Evolutionary conservation across 2,329 filamentous ascomycete species (phyloP).

Genomic region (Polychaeton citri): DNA sequence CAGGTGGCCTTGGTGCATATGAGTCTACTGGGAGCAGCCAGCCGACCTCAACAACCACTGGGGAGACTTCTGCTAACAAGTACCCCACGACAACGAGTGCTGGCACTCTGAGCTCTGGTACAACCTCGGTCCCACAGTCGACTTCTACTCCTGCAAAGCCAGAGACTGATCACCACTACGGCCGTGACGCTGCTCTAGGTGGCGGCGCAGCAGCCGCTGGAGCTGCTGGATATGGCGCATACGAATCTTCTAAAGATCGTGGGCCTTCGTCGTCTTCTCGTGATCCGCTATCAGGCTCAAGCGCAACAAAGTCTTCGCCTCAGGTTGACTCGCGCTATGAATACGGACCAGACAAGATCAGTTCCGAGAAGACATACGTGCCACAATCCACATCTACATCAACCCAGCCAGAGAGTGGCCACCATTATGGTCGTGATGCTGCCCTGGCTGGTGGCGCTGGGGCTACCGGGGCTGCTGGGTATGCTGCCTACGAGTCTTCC

Average conservation of each 20-base stretch:
- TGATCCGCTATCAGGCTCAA: no score
- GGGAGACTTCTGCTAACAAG: no score
- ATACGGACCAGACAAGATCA: no score
- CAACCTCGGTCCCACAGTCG: not conserved
- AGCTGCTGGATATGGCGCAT: conserved; percentile 9
- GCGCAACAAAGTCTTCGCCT: no score
- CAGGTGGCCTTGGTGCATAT: not conserved
- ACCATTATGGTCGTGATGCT: conserved; percentile 21
- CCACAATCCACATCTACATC: not conserved
- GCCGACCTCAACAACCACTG: not conserved
- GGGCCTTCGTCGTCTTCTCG: no score
- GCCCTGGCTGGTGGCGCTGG: conserved; percentile 19
- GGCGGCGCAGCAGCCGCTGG: conserved; percentile 14
- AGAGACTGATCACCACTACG: conserved; percentile 8
- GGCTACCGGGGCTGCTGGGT: conserved; percentile 11
- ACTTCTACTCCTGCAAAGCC: conserved; percentile 1
- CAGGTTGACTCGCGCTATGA: no score
- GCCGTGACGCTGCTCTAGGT: conserved; percentile 14
- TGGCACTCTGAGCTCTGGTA: no score
- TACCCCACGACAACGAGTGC: no score
- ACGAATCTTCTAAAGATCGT: not conserved
- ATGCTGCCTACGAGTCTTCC: conserved; percentile 7
- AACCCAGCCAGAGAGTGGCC: conserved; percentile 3
- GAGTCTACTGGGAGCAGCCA: not conserved
- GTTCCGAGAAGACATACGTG: no score